Base-by-base conservation (phyloP, 1,139 yeast species). In the Yamadazyma mexicana region DNA sequence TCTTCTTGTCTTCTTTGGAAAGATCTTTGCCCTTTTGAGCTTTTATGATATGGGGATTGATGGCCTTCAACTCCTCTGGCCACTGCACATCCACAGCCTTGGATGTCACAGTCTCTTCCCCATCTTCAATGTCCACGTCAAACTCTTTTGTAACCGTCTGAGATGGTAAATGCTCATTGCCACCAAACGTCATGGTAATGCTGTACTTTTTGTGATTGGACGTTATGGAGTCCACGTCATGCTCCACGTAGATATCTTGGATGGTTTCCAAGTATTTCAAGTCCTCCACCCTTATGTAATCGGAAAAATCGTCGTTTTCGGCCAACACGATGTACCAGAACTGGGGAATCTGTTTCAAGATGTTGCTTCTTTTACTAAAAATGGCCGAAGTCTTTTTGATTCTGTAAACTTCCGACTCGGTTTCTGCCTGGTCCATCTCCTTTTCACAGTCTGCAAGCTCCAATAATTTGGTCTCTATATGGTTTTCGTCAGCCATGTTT, bases 291-390 rank as follows among this genome's bases (percentile, higher is more conserved):
- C 78, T 69, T 20, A 84, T 66, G 51, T 76, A 83, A 46, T 85
- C 91, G 18, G 85, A 81, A 56, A 85, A 83, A 50, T 84, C 89
- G 32, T 82, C 83, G 55, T 83, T 85, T 54, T 83, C 87, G 0
- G 88, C 85, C 16, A 85, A 61, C 0, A 83, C 87, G 42, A 83
- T 75, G 57, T 81, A 83, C 94, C 94, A 85, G 56, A 85, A 83
- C 47, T 77, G 78, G 1, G 87, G 86, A 34, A 85, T 76, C 4
- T 65, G 55, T 8, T 51, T 42, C 17, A 79, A 63, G 18, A 73
- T 63, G 8, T 52, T 55, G 34, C 83, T 66, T 51, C 94, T 64
- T 39, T 69, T 60, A 8, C 52, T 56, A 54, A 75, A 83, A 12
- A 82, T 66, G 17, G 72, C 66, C 44, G 73, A 75, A 9, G 84